A percentile compares a stretch with the other conserved stretches of the same genome.
Evolutionary conservation across 2,329 filamentous ascomycete species (phyloP).

Genomic region (Lachnellula occidentalis): DNA sequence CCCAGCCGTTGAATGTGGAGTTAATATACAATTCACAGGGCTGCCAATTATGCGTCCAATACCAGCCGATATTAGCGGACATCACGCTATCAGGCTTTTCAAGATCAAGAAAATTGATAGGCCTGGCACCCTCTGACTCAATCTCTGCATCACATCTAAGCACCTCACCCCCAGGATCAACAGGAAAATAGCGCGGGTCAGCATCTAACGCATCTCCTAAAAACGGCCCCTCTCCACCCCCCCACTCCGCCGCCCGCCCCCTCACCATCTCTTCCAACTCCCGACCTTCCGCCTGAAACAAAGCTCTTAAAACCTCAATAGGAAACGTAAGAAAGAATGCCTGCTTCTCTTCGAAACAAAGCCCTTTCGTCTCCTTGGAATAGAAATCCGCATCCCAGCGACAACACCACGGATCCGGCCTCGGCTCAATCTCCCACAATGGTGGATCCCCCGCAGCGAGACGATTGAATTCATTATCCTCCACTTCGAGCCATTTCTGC

Average conservation of each 20-base stretch:
- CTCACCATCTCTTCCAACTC: background rate
- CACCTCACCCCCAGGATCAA: background rate
- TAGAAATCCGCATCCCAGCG: slow-evolving; percentile 2
- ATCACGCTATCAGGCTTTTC: background rate
- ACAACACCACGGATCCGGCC: background rate
- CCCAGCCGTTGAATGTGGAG: background rate
- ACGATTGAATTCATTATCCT: background rate
- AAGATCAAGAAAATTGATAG: background rate
- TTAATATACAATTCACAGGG: background rate
- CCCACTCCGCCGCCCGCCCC: background rate
- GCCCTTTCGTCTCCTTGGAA: background rate
- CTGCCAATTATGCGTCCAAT: background rate
- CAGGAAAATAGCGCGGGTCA: background rate
- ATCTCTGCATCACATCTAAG: background rate
- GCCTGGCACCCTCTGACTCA: background rate
- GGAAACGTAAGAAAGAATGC: background rate
- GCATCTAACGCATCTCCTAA: background rate
- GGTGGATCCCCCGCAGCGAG: background rate
- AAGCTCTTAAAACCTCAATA: background rate
- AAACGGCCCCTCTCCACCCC: background rate
- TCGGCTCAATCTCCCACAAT: background rate
- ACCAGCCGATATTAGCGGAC: background rate
- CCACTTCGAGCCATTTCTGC: slow-evolving; percentile 5
- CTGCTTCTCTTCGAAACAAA: background rate
- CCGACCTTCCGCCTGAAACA: background rate